A percentile compares a stretch with the other conserved stretches of the same genome.
Evolutionary conservation across 805 yeast genomes (phyloP).

Genomic region (Saccharomycopsis capsularis): DNA sequence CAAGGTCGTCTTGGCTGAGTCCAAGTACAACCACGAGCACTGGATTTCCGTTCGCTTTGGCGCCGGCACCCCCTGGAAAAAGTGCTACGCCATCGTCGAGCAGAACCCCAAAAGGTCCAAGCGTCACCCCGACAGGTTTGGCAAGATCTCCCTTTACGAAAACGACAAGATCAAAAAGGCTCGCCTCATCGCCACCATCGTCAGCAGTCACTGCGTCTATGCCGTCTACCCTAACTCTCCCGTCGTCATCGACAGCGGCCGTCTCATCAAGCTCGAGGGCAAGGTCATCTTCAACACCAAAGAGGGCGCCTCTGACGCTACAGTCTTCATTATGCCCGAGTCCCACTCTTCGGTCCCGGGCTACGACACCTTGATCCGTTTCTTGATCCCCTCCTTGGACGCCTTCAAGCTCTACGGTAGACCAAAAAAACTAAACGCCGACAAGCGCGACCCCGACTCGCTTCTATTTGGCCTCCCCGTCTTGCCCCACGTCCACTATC

Average conservation of each 20-base stretch:
- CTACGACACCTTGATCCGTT: conserved; percentile 77
- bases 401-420: conserved; percentile 77
- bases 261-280: conserved; percentile 87
- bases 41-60: conserved; percentile 96
- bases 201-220: conserved; percentile 61
- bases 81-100: conserved; percentile 85
- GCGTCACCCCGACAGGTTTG: conserved; percentile 34
- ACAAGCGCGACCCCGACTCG: conserved; percentile 57
- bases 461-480: conserved; percentile 78
- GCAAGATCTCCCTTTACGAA: conserved; percentile 75
- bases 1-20: conserved; percentile 73
- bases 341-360: conserved; percentile 78
- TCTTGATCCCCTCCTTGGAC: conserved; percentile 67
- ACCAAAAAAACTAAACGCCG: conserved; percentile 68
- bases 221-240: conserved; percentile 92
- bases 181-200: conserved; percentile 71
- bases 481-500: conserved; percentile 66
- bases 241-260: conserved; percentile 72
- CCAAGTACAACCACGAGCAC: conserved; percentile 81
- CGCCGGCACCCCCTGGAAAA: conserved; percentile 95
- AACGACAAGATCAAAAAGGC: conserved; percentile 64
- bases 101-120: conserved; percentile 47
- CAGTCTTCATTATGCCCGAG: conserved; percentile 77
- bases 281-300: conserved; percentile 50
- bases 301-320: conserved; percentile 46